Evolutionary conservation across 2,329 filamentous ascomycete genomes (phyloP), one percentile per base, ranked within the genome.

Genomic region (Diaporthe vaccinii): DNA sequence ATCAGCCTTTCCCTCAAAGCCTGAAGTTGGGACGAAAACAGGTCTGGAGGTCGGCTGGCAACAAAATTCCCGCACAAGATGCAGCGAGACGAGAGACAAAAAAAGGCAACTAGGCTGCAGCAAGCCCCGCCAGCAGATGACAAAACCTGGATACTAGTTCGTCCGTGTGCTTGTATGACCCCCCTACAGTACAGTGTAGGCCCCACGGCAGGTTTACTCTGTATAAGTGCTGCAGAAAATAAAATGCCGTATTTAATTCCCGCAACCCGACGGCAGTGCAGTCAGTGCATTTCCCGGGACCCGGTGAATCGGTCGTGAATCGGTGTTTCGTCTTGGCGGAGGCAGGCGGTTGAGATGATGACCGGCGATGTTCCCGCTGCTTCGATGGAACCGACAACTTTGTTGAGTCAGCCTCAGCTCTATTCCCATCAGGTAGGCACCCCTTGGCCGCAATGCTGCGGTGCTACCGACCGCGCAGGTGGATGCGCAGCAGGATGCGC

Each of bases 381-480:
- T 39, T 39, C 14, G 62, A 68, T 44, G 46, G 46, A 51, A 15
- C 44, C 62, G 5, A 51, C 62, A 68, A 68, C 46, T 68, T 53
- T 68, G 62, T 68, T 68, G 62, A 68, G 62, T 68, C 62, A 68
- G 62, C 62, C 62, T 5, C 46, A 51, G 46, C 20, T 36, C 17
- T n/a, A 15, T 31, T 17, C 25, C 53, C 53, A 55, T 55, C 25
- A 55, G 25, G 53, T 28, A 55, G 36, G 36, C 9, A 28, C 3
- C 28, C 28, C 44, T 34, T 67, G 28, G 44, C 44, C 12, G 25
- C 17, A 51, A 49, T 68, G 28, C 62, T 68, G 46, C 46, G 62
- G 62, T 68, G 65, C 46, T 25, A 53, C 65, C 46, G 65, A 14
- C 22, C 22, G 46, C 65, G 34, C 65, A 53, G 62, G 10, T 39